phyloP scores from a whole-genome alignment of 2,329 filamentous ascomycete genomes.

The Aspergillus costaricaensis region DNA sequence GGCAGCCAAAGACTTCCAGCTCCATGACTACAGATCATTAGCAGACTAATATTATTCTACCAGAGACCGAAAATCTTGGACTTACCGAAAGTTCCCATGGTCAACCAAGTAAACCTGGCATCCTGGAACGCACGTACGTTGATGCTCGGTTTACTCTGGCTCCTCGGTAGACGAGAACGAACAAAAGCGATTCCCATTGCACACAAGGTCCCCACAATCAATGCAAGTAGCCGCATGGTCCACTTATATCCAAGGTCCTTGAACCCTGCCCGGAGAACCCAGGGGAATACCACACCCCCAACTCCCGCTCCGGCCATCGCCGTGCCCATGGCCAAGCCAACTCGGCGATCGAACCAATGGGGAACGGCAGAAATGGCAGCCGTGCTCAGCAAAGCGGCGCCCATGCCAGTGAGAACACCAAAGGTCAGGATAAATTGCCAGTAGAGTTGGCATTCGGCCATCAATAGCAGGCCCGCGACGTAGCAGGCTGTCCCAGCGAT shows the following conservation, averaged over 20 bases:
- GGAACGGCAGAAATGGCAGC: slow-evolving; percentile 41
- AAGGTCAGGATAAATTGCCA: slow-evolving; percentile 53
- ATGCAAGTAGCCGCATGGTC: slow-evolving; percentile 42
- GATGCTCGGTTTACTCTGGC: slow-evolving; percentile 37
- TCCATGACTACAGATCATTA: slow-evolving; percentile 27
- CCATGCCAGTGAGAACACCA: slow-evolving; percentile 40
- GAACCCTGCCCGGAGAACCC: slow-evolving; percentile 39
- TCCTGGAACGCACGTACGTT: slow-evolving; percentile 49
- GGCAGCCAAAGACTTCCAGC: slow-evolving; percentile 32
- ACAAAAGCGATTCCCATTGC: slow-evolving; percentile 38
- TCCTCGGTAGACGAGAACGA: slow-evolving; percentile 39
- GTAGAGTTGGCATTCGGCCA: slow-evolving; percentile 51
- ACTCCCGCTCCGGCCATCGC: slow-evolving; percentile 44
- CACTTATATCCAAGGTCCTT: slow-evolving; percentile 41
- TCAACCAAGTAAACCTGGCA: slow-evolving; percentile 47
- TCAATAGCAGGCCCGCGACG: slow-evolving; percentile 46
- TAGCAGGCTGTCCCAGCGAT: slow-evolving; percentile 43
- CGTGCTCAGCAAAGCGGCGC: slow-evolving; percentile 42
- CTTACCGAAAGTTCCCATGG: slow-evolving; percentile 48
- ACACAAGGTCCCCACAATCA: slow-evolving; percentile 38
- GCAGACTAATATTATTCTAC: neutral
- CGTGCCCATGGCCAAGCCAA: slow-evolving; percentile 43
- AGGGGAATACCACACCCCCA: slow-evolving; percentile 42
- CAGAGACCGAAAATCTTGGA: neutral
- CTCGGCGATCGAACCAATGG: slow-evolving; percentile 45